Conservation (phyloP, 768 basidiomycete species). For the Trametes gibbosa region DNA sequence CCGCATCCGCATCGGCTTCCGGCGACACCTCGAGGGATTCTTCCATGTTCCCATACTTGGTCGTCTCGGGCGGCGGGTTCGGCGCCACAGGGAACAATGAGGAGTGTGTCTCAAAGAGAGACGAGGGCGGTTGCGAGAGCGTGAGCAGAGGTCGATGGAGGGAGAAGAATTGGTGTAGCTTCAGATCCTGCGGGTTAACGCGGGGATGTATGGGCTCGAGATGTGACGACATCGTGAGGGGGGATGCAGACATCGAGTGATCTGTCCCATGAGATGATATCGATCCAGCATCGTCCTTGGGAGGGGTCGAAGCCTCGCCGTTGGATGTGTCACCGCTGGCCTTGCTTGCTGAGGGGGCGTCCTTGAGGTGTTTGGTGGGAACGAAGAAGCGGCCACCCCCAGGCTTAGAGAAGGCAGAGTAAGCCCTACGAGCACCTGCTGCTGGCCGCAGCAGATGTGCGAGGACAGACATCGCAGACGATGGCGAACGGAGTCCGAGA, state of each 20-base stretch:
- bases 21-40: constrained; percentile 49
- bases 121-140: constrained; percentile 56
- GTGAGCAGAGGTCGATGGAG: constrained; percentile 77
- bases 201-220: constrained; percentile 45
- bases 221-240: constrained; percentile 10
- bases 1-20: constrained; percentile 78
- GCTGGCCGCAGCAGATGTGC: constrained; percentile 49
- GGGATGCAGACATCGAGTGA: background rate
- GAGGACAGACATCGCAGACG: constrained; percentile 39
- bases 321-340: constrained; percentile 42
- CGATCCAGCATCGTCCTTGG: constrained; percentile 19
- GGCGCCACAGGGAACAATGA: constrained; percentile 17
- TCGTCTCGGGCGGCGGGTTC: constrained; percentile 17
- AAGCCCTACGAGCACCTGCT: constrained; percentile 52
- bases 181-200: constrained; percentile 66
- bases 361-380: constrained; percentile 63
- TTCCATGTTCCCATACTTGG: constrained; percentile 32
- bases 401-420: constrained; percentile 77
- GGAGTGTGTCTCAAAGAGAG: constrained; percentile 44
- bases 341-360: constrained; percentile 31
- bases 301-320: constrained; percentile 20
- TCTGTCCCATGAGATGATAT: constrained; percentile 7
- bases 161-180: constrained; percentile 83
- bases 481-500: background rate
- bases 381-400: constrained; percentile 76